Evolutionary conservation across 495 filamentous ascomycete genomes (phyloP).

Genomic region (Aspergillus saccharolyticus): DNA sequence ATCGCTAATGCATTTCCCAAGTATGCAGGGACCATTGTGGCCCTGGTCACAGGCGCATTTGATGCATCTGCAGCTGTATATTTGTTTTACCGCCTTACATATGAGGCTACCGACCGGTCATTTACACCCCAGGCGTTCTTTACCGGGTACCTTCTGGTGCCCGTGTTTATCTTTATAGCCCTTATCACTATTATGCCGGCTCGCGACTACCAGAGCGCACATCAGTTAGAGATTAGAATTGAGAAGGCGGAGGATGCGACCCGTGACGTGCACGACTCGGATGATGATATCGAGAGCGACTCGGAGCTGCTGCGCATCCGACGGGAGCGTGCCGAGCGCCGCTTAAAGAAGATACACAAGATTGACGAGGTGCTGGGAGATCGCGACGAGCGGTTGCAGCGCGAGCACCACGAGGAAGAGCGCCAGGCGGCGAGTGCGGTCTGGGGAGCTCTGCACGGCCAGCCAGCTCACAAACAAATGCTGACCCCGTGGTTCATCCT

Average conservation of each 20-base stretch:
- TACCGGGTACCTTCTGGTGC: conserved; percentile 56
- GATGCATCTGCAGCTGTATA: conserved; percentile 67
- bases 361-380: conserved; percentile 61
- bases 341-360: conserved; percentile 58
- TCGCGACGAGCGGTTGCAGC: conserved; percentile 49
- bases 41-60: conserved; percentile 65
- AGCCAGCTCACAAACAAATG: conserved; percentile 70
- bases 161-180: conserved; percentile 49
- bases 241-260: conserved; percentile 49
- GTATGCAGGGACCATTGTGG: conserved; percentile 61
- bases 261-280: conserved; percentile 55
- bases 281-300: conserved; percentile 45
- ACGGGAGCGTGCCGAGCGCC: conserved; percentile 54
- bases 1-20: conserved; percentile 66
- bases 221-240: conserved; percentile 56
- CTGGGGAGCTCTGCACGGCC: conserved; percentile 82
- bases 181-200: conserved; percentile 58
- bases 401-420: conserved; percentile 48
- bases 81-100: conserved; percentile 57
- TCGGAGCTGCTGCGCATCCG: conserved; percentile 46
- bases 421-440: conserved; percentile 46
- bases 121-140: conserved; percentile 62
- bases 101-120: conserved; percentile 42
- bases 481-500: conserved; percentile 83
- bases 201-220: conserved; percentile 55